These are phyloP conservation scores for Pisolithus albus DNA, from an alignment of 768 basidiomycete genomes.

Conservation along the genomic window DNA sequence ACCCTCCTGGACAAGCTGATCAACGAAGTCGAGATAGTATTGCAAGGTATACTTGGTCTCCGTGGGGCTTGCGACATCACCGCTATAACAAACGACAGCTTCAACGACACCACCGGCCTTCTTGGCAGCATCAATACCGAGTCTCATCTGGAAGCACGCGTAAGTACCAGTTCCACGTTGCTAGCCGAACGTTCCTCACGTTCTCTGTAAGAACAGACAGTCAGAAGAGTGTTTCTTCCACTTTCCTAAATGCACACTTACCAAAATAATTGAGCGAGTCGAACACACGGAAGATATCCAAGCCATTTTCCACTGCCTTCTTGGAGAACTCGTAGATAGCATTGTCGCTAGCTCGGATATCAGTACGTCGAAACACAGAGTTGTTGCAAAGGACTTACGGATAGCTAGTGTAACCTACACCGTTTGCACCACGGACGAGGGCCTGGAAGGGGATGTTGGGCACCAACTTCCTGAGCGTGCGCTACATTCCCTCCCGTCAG, in stretches of 20 bases:
- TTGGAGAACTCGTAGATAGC: constrained; percentile 99
- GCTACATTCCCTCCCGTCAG: constrained; percentile 36
- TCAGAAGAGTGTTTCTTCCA: constrained; percentile 2
- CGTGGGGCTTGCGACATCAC: constrained; percentile 90
- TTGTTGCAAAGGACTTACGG: constrained; percentile 50
- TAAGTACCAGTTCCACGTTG: constrained; percentile 7
- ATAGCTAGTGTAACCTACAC: constrained; percentile 98
- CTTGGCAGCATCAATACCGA: constrained; percentile 99
- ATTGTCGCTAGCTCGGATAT: constrained; percentile 61
- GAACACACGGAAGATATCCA: constrained; percentile 99
- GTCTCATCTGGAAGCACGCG: constrained; percentile 61
- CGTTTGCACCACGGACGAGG: constrained; percentile 96
- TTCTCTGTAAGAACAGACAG: constrained; percentile 45
- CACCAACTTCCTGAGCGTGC: constrained; percentile 88
- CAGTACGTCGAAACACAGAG: background rate
- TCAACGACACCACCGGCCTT: constrained; percentile 98
- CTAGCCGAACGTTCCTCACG: constrained; percentile 33
- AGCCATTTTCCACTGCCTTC: constrained; percentile 98
- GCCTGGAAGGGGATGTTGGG: constrained; percentile 99
- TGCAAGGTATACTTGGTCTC: constrained; percentile 96
- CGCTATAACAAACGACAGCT: constrained; percentile 97
- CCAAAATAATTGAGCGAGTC: constrained; percentile 99
- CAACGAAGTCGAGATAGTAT: constrained; percentile 95
- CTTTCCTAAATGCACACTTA: constrained; percentile 28
- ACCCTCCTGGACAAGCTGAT: constrained; percentile 88